Evolutionary conservation across 148 eudicot genomes (phyloP).

Genomic region (Rhododendron ferrugineum): DNA sequence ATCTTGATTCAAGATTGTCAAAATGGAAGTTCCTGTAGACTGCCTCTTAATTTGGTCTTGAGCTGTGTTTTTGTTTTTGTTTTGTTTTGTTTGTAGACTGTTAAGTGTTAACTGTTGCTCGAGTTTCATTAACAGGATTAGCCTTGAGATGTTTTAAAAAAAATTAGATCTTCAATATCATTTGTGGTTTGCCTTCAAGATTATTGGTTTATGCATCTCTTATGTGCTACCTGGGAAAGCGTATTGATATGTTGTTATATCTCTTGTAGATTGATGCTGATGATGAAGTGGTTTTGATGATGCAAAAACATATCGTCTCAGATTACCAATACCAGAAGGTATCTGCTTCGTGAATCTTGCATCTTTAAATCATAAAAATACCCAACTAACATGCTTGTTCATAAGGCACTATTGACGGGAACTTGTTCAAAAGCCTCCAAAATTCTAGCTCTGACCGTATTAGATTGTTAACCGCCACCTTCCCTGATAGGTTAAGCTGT

Average conservation of each 20-base stretch:
- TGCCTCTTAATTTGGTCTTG: background rate
- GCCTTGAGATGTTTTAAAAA: background rate
- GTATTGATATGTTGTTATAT: background rate
- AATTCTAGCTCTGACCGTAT: background rate
- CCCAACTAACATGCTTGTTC: background rate
- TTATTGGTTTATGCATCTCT: background rate
- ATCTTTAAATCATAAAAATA: background rate
- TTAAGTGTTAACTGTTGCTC: background rate
- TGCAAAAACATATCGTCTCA: conserved; percentile 61
- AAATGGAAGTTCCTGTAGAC: background rate
- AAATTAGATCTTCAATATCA: background rate
- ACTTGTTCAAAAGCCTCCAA: background rate
- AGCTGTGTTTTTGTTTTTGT: background rate
- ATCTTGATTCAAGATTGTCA: background rate
- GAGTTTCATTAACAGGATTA: background rate
- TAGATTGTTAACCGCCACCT: background rate
- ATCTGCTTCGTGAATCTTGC: conserved; percentile 17
- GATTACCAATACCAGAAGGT: conserved; percentile 81
- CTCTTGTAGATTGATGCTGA: conserved; percentile 58
- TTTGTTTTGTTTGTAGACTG: background rate
- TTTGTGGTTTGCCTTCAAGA: background rate
- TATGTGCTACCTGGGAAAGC: background rate
- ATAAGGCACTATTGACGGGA: background rate
- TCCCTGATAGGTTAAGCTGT: background rate
- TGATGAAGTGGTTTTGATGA: conserved; percentile 48